phyloP scores from a whole-genome alignment of 352 stramenopile genomes.

The Phytopythium boreale region DNA sequence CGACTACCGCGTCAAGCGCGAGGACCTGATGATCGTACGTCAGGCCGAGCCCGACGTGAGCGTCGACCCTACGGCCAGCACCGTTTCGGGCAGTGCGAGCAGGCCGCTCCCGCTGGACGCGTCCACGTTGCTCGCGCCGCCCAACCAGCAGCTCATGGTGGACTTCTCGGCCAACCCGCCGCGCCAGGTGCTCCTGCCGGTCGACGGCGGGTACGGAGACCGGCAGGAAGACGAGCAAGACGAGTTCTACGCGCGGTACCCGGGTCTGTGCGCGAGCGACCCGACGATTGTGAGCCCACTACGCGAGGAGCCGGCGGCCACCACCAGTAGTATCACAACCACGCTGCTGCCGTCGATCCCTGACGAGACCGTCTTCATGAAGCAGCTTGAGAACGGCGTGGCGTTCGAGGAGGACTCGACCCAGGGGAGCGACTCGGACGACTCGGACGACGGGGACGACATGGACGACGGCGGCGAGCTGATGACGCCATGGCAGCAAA shows the following conservation, averaged over 20 bases:
- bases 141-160: conserved; percentile 35
- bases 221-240: conserved; percentile 4
- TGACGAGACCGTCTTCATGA: conserved; percentile 47
- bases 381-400: conserved; percentile 71
- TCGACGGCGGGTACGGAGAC: neutral
- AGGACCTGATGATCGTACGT: conserved; percentile 54
- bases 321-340: neutral
- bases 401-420: conserved; percentile 78
- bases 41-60: conserved; percentile 8
- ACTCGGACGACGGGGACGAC: conserved; percentile 73
- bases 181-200: conserved; percentile 26
- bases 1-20: conserved; percentile 62
- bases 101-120: neutral
- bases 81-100: no score
- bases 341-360: conserved; percentile 25
- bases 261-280: neutral
- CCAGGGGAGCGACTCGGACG: conserved; percentile 79
- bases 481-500: conserved; percentile 83
- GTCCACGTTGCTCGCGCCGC: neutral
- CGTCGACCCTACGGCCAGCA: neutral
- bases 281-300: neutral
- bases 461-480: conserved; percentile 71
- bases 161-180: conserved; percentile 46
- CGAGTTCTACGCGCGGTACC: neutral
- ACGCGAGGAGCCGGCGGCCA: neutral